Conservation (phyloP, 495 filamentous ascomycete species). For the Penicillium dipodomyicola region DNA sequence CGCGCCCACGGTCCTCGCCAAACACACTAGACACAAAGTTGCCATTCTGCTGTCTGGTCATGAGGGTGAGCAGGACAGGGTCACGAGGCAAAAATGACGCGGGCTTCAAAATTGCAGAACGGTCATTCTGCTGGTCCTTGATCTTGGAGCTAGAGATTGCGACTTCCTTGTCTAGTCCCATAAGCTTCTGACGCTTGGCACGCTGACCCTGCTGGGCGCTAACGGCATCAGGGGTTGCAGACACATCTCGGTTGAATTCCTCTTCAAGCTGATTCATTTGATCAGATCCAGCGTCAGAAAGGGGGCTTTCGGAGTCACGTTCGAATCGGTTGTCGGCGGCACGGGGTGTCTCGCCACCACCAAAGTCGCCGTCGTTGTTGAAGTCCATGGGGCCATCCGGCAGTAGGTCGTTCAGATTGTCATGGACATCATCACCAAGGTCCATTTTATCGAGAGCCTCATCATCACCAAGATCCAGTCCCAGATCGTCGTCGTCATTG, state of each 20-base stretch:
- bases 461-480: constrained; percentile 54
- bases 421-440: constrained; percentile 31
- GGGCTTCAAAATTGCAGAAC: constrained; percentile 75
- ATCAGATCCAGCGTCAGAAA: constrained; percentile 36
- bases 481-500: constrained; percentile 44
- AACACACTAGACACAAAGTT: constrained; percentile 77
- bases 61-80: constrained; percentile 78
- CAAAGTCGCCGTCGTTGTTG: constrained; percentile 43
- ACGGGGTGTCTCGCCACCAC: constrained; percentile 45
- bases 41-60: constrained; percentile 84
- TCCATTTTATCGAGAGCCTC: constrained; percentile 46
- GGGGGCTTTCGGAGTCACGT: constrained; percentile 52
- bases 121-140: constrained; percentile 74
- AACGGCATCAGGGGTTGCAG: constrained; percentile 58
- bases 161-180: constrained; percentile 66
- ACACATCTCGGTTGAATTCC: constrained; percentile 54
- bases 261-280: constrained; percentile 51
- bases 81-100: constrained; percentile 80
- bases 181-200: constrained; percentile 71
- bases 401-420: constrained; percentile 32
- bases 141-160: constrained; percentile 59
- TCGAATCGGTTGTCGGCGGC: constrained; percentile 58
- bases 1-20: constrained; percentile 69
- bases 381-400: constrained; percentile 48
- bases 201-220: constrained; percentile 60